These are phyloP conservation scores for Zalaria sp. DNA, from an alignment of 2,329 filamentous ascomycete species.

Conservation along the genomic window DNA sequence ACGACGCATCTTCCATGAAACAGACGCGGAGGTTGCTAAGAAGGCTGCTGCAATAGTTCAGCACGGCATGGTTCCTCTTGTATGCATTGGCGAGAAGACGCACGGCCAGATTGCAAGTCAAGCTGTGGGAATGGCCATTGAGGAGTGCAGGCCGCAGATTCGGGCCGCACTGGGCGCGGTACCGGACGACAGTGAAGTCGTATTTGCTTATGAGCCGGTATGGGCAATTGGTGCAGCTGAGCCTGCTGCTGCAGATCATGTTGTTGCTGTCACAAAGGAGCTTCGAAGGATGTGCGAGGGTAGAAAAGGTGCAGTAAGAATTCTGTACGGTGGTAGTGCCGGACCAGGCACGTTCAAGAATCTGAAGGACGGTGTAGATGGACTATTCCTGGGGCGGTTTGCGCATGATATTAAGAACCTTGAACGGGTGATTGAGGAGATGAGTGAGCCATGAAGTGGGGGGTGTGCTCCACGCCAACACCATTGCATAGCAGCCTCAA, in stretches of 20 bases:
- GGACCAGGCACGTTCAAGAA: slow-evolving; percentile 61
- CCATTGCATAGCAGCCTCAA: too few species aligned
- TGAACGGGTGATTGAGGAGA: slow-evolving; percentile 56
- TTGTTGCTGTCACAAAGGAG: slow-evolving; percentile 53
- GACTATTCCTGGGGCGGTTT: slow-evolving; percentile 68
- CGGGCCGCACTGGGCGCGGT: slow-evolving; percentile 47
- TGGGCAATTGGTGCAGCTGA: slow-evolving; percentile 71
- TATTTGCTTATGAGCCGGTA: slow-evolving; percentile 76
- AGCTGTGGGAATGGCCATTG: slow-evolving; percentile 44
- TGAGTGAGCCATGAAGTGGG: slow-evolving; percentile 31
- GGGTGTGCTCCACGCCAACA: too few species aligned
- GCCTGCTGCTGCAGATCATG: slow-evolving; percentile 59
- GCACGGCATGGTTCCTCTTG: slow-evolving; percentile 60
- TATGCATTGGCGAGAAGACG: slow-evolving; percentile 65
- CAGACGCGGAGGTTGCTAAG: slow-evolving; percentile 49
- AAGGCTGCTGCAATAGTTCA: slow-evolving; percentile 56
- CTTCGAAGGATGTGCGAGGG: slow-evolving; percentile 42
- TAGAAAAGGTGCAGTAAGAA: slow-evolving; percentile 46
- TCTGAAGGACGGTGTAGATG: slow-evolving; percentile 58
- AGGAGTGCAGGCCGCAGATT: slow-evolving; percentile 54
- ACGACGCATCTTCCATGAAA: slow-evolving; percentile 57
- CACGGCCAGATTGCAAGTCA: slow-evolving; percentile 27
- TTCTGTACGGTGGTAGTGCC: slow-evolving; percentile 73
- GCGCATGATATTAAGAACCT: slow-evolving; percentile 64
- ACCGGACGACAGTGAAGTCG: slow-evolving; percentile 49